Percentiles rank a stretch among this genome's conserved stretches.
phyloP scores from a whole-genome alignment of 2,329 filamentous ascomycete species.

The Leptosphaerulina australis region DNA sequence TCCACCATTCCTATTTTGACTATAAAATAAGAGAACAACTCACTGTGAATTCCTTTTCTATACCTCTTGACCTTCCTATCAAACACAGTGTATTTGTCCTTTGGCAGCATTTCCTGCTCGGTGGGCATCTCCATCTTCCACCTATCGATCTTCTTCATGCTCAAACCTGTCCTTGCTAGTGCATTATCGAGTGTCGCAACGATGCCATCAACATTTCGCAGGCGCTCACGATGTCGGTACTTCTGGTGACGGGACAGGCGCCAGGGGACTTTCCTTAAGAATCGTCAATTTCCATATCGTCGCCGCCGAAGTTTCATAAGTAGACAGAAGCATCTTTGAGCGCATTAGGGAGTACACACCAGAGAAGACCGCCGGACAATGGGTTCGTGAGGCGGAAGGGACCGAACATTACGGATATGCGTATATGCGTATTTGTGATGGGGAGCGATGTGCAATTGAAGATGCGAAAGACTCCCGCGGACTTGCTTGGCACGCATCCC shows the following conservation, averaged over 20 bases:
- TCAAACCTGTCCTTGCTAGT: constrained; percentile 71
- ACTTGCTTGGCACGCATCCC: constrained; percentile 39
- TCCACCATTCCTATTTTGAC: background rate
- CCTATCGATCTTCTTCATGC: constrained; percentile 76
- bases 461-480: constrained; percentile 37
- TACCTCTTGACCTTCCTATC: constrained; percentile 95
- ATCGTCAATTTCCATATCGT: background rate
- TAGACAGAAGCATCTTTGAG: background rate
- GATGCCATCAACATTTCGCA: constrained; percentile 75
- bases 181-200: constrained; percentile 82
- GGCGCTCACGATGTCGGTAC: constrained; percentile 53
- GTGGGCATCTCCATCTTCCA: constrained; percentile 98
- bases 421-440: constrained; percentile 25
- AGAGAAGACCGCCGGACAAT: constrained; percentile 48
- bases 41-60: constrained; percentile 97
- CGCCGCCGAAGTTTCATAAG: background rate
- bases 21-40: constrained; percentile 48
- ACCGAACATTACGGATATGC: constrained; percentile 46
- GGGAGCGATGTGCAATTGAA: constrained; percentile 19
- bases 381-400: constrained; percentile 50
- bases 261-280: constrained; percentile 93
- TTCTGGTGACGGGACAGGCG: constrained; percentile 76
- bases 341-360: constrained; percentile 29
- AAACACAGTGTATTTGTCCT: constrained; percentile 98
- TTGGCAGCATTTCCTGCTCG: constrained; percentile 92